Evolutionary conservation across 2,329 filamentous ascomycete genomes (phyloP).

Genomic region (Fusarium transvaalense): DNA sequence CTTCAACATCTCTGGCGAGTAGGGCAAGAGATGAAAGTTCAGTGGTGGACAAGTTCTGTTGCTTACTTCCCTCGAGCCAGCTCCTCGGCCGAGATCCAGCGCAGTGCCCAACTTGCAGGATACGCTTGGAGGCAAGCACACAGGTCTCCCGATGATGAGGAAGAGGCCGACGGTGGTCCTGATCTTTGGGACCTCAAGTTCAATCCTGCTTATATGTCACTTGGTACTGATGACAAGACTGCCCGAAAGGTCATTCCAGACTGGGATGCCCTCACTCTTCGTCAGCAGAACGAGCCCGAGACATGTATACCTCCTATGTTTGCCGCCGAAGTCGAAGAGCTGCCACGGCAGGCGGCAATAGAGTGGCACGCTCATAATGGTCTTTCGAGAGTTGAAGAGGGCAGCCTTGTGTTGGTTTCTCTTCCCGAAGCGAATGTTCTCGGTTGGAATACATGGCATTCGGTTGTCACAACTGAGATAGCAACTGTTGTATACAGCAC

Average conservation of each 20-base stretch:
- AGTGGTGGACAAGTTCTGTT: constrained; percentile 80
- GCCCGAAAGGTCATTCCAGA: constrained; percentile 59
- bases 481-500: constrained; percentile 51
- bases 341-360: constrained; percentile 79
- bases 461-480: constrained; percentile 40
- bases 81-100: constrained; percentile 47
- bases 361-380: constrained; percentile 87
- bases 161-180: constrained; percentile 62
- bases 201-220: constrained; percentile 62
- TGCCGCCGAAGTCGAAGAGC: constrained; percentile 78
- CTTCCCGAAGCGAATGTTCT: constrained; percentile 27
- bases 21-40: constrained; percentile 76
- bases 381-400: constrained; percentile 54
- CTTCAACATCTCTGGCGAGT: constrained; percentile 93
- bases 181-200: constrained; percentile 79
- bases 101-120: constrained; percentile 58
- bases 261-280: constrained; percentile 60
- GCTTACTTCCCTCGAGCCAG: constrained; percentile 73
- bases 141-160: constrained; percentile 58
- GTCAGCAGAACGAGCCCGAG: constrained; percentile 53
- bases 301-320: constrained; percentile 74
- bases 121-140: constrained; percentile 64
- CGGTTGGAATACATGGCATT: constrained; percentile 51
- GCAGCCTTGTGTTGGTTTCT: constrained; percentile 46
- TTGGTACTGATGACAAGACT: constrained; percentile 49